Evolutionary conservation across 306 rosid genomes (phyloP).

Genomic region (Chamaecrista fasciculata): DNA sequence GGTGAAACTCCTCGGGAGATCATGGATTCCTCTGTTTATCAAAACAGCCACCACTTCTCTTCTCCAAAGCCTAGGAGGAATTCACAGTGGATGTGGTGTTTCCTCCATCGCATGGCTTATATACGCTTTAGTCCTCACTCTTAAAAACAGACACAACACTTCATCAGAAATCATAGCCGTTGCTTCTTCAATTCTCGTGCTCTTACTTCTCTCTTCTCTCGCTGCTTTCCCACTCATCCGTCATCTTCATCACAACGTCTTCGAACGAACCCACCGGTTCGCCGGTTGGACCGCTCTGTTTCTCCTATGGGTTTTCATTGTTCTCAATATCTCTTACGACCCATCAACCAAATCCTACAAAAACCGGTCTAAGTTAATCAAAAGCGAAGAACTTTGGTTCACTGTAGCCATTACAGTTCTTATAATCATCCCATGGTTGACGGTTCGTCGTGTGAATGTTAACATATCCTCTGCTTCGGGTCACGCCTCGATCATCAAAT

Average conservation of each 20-base stretch:
- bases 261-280: conserved; percentile 49
- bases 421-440: conserved; percentile 48
- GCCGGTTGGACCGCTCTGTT: conserved; percentile 48
- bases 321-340: conserved; percentile 38
- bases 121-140: conserved; percentile 41
- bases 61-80: conserved; percentile 55
- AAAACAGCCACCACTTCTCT: conserved; percentile 43
- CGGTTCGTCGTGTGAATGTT: conserved; percentile 39
- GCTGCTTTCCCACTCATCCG: conserved; percentile 58
- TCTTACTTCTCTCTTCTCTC: conserved; percentile 44
- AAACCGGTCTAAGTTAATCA: conserved; percentile 18
- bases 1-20: conserved; percentile 32
- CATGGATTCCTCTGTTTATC: conserved; percentile 43
- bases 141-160: conserved; percentile 32
- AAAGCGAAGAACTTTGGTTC: conserved; percentile 47
- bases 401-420: conserved; percentile 35
- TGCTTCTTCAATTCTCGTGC: conserved; percentile 43
- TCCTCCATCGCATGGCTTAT: conserved; percentile 53
- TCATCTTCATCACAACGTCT: conserved; percentile 55
- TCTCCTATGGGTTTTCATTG: conserved; percentile 47
- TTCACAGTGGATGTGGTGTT: conserved; percentile 56
- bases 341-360: conserved; percentile 35
- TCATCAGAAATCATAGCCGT: conserved; percentile 39
- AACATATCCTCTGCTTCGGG: conserved; percentile 35
- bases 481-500: conserved; percentile 47